Evolutionary conservation across 805 yeast species (phyloP), one percentile per base, ranked within the genome.

Genomic region (Teunomyces barrocoloradensis): DNA sequence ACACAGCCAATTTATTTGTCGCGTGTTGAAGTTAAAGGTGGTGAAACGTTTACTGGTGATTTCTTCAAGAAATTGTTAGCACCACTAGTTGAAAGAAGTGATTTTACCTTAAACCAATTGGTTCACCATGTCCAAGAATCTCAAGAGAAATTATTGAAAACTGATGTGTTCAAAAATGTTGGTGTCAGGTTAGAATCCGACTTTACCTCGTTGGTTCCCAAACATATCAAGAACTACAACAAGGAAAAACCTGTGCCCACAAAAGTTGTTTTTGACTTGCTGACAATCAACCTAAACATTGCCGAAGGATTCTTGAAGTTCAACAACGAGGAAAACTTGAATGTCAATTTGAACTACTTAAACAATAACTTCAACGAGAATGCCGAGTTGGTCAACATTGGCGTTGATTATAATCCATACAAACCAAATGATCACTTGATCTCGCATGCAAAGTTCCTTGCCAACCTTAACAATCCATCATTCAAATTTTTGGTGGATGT

Each of bases 361-460:
- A 73, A 73, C 58, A 67, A 67, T 52, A 70, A 73, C 53, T 69
- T 72, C 58, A 47, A 82, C 82, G 60, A 64, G 69, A 55, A 82
- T 72, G 65, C 82, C 58, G 68, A 71, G 77, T 21, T 71, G 73
- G 52, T 90, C 81, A 43, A 63, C 75, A 37, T 77, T 66, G 59
- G 69, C 52, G 65, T 75, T 67, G 42, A 71, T 75, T 48, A 67
- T 70, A 60, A 81, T 78, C 85, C 77, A 61, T 57, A 73, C 75
- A 55, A 86, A 78, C 66, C 71, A 54, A 52, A 70, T 68, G 75
- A 73, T 52, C 73, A 65, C 51, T 59, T 74, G 68, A 49, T 73
- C 64, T 47, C 87, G 78, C 52, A 65, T 71, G 59, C 70, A 56
- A 57, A 66, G 59, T 52, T 71, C 61, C 70, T 60, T 63, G 79